A percentile compares a stretch with the other conserved stretches of the same genome.
Evolutionary conservation across 2,329 filamentous ascomycete species (phyloP).

Genomic region (Seiridium unicorne): DNA sequence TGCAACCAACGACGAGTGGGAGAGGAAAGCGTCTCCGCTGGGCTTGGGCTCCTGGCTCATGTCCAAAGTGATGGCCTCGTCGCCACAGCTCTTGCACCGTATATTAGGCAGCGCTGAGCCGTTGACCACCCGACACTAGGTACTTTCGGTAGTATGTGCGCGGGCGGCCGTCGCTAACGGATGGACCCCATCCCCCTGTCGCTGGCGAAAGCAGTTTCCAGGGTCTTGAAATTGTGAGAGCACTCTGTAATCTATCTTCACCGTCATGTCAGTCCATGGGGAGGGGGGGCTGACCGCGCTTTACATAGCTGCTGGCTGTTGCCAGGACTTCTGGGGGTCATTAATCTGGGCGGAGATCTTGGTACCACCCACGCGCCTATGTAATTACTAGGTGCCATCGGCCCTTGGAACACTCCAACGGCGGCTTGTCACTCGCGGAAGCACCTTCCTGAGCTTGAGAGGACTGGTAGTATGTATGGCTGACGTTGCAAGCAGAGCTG

Average conservation of each 20-base stretch:
- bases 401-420: background rate
- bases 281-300: background rate
- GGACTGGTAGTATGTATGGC: background rate
- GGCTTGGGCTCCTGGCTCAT: no score
- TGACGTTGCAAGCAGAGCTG: background rate
- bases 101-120: no score
- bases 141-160: background rate
- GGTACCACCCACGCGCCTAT: background rate
- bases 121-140: background rate
- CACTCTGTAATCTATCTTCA: background rate
- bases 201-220: background rate
- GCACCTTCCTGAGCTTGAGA: background rate
- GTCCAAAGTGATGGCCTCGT: no score
- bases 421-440: background rate
- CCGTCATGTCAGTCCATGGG: background rate
- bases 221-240: background rate
- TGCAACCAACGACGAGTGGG: background rate
- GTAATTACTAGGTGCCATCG: conserved; percentile 5
- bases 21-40: background rate
- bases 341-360: background rate
- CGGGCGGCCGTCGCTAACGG: background rate
- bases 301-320: background rate
- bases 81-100: no score
- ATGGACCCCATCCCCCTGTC: background rate
- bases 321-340: background rate